These are phyloP conservation scores for Spongispora temasekensis DNA, from an alignment of 1,284 basidiomycete species.

Conservation along the genomic window DNA sequence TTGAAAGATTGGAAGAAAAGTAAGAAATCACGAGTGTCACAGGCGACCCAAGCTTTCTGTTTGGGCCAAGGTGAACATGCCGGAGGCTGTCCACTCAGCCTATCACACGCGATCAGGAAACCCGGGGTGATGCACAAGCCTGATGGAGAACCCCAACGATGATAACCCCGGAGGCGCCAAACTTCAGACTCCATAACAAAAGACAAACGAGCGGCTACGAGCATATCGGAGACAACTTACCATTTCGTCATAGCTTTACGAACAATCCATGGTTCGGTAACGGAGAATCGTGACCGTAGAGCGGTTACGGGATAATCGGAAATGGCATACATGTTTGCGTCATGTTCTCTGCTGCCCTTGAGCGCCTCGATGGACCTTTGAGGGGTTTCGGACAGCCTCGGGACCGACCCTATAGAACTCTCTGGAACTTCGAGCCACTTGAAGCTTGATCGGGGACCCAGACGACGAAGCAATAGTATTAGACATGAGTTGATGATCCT, in stretches of 20 bases:
- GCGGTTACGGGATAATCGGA: not conserved
- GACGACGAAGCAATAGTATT: not conserved
- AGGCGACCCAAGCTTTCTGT: no score
- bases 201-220: not conserved
- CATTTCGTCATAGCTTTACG: not conserved
- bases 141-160: not conserved
- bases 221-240: not conserved
- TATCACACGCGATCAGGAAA: no score
- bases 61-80: no score
- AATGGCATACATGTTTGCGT: not conserved
- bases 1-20: no score
- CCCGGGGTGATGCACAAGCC: not conserved
- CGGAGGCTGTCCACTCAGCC: no score
- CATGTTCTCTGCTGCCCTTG: not conserved
- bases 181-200: not conserved
- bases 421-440: not conserved
- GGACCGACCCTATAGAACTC: not conserved
- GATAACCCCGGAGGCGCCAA: not conserved
- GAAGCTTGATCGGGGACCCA: not conserved
- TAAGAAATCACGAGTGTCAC: no score
- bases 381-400: not conserved
- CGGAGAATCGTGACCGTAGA: constrained; percentile 3
- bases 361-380: not conserved
- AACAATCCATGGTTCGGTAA: not conserved
- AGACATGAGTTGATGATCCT: not conserved